A percentile compares a stretch with the other conserved stretches of the same genome.
Evolutionary conservation across 176 grass and related monocot genomes (phyloP).

Genomic region (Oryza officinalis): DNA sequence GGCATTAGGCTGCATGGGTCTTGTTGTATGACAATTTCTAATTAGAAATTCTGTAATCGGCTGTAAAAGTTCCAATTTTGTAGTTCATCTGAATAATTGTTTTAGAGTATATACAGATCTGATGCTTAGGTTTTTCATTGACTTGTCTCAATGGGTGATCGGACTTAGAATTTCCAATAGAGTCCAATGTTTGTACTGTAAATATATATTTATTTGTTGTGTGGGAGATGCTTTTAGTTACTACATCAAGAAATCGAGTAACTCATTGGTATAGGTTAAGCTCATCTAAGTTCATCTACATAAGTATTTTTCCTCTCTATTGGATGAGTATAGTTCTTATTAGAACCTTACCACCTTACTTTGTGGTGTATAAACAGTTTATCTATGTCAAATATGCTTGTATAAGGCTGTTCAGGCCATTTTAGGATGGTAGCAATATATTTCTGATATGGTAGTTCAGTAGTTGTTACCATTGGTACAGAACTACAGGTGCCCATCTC

Average conservation of each 20-base stretch:
- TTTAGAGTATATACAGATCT: background rate
- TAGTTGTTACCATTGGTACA: background rate
- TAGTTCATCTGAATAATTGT: slow-evolving; percentile 14
- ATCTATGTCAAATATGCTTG: background rate
- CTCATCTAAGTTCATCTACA: background rate
- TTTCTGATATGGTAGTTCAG: background rate
- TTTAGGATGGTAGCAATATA: background rate
- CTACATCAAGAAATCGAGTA: background rate
- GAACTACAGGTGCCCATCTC: background rate
- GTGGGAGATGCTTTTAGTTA: background rate
- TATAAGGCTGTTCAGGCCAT: background rate
- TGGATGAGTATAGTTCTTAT: background rate
- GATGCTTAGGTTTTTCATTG: background rate
- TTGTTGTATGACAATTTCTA: background rate
- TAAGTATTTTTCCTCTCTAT: background rate
- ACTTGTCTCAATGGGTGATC: background rate
- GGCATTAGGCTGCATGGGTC: background rate
- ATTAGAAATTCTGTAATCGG: background rate
- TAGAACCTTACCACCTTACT: background rate
- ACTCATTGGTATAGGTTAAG: background rate
- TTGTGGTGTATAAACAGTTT: background rate
- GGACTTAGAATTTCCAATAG: background rate
- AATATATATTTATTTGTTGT: background rate
- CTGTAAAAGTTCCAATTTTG: background rate
- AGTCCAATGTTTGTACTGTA: background rate